These are phyloP conservation scores for Colletotrichum musae DNA, from an alignment of 2,329 filamentous ascomycete species.

Conservation along the genomic window DNA sequence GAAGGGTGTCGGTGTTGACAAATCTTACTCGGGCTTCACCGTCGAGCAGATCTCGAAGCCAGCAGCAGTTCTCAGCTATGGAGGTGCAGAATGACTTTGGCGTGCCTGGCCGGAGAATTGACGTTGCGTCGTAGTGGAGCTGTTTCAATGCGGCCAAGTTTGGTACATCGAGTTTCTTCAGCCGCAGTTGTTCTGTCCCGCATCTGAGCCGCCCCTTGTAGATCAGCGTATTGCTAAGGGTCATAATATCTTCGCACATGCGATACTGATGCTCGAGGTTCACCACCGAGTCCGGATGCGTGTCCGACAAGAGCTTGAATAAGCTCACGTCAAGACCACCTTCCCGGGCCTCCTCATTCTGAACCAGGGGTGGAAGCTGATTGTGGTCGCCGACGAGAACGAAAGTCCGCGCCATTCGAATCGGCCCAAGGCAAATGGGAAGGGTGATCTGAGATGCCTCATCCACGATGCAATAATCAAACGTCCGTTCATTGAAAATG, in stretches of 20 bases:
- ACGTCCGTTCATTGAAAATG: slow-evolving; percentile 88
- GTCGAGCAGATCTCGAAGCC: slow-evolving; percentile 80
- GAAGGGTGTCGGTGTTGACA: slow-evolving; percentile 87
- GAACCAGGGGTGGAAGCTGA: slow-evolving; percentile 93
- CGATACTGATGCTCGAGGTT: slow-evolving; percentile 97
- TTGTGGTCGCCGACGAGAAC: slow-evolving; percentile 97
- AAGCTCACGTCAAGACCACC: slow-evolving; percentile 93
- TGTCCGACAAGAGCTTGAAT: slow-evolving; percentile 93
- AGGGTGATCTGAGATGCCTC: slow-evolving; percentile 98
- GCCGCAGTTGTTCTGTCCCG: slow-evolving; percentile 82
- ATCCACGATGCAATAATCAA: slow-evolving; percentile 99
- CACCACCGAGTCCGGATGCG: slow-evolving; percentile 88
- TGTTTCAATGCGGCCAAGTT: slow-evolving; percentile 72
- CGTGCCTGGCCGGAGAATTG: slow-evolving; percentile 57
- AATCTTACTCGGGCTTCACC: slow-evolving; percentile 84
- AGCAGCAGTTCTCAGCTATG: slow-evolving; percentile 71
- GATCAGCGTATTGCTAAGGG: slow-evolving; percentile 91
- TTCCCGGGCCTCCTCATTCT: slow-evolving; percentile 87
- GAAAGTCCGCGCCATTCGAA: slow-evolving; percentile 92
- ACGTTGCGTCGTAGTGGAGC: slow-evolving; percentile 70
- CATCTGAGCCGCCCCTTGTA: slow-evolving; percentile 94
- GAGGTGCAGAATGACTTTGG: slow-evolving; percentile 70
- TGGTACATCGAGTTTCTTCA: slow-evolving; percentile 77
- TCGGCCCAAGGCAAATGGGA: slow-evolving; percentile 93
- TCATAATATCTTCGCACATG: slow-evolving; percentile 98